A percentile compares a stretch with the other conserved stretches of the same genome.
phyloP scores from a whole-genome alignment of 805 yeast species.

The Zygosaccharomyces pseudorouxii region DNA sequence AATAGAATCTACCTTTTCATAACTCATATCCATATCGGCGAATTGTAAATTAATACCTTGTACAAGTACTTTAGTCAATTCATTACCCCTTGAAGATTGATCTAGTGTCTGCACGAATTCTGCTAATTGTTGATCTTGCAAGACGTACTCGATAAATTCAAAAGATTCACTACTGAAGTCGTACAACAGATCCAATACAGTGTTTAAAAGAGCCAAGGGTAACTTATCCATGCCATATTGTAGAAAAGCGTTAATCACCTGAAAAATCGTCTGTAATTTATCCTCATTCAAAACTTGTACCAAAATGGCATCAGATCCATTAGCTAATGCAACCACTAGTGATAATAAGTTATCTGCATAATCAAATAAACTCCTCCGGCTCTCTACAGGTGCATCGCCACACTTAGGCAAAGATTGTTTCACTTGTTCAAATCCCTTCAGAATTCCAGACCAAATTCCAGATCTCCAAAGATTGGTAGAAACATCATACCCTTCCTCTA shows the following conservation, averaged over 20 bases:
- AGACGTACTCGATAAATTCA: constrained; percentile 42
- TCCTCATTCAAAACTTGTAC: constrained; percentile 34
- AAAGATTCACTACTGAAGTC: constrained; percentile 57
- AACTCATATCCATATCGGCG: constrained; percentile 28
- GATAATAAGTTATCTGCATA: constrained; percentile 71
- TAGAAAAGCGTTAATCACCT: constrained; percentile 28
- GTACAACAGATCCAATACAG: constrained; percentile 53
- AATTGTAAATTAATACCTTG: constrained; percentile 40
- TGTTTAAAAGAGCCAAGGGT: constrained; percentile 44
- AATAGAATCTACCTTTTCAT: constrained; percentile 23
- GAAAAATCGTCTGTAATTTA: constrained; percentile 26
- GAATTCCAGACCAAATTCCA: constrained; percentile 64
- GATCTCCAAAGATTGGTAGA: constrained; percentile 72
- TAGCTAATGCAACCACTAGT: constrained; percentile 59
- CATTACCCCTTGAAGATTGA: constrained; percentile 22
- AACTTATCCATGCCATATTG: constrained; percentile 31
- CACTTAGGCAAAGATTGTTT: constrained; percentile 45
- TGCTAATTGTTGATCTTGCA: constrained; percentile 14
- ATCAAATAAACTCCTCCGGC: constrained; percentile 51
- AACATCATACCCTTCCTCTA: constrained; percentile 86
- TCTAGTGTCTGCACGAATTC: constrained; percentile 21
- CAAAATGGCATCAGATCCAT: constrained; percentile 60
- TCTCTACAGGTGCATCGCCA: constrained; percentile 35
- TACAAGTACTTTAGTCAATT: constrained; percentile 33
- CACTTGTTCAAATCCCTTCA: constrained; percentile 48